phyloP scores from a whole-genome alignment of 495 filamentous ascomycete species.

The Penicillium robsamsonii region DNA sequence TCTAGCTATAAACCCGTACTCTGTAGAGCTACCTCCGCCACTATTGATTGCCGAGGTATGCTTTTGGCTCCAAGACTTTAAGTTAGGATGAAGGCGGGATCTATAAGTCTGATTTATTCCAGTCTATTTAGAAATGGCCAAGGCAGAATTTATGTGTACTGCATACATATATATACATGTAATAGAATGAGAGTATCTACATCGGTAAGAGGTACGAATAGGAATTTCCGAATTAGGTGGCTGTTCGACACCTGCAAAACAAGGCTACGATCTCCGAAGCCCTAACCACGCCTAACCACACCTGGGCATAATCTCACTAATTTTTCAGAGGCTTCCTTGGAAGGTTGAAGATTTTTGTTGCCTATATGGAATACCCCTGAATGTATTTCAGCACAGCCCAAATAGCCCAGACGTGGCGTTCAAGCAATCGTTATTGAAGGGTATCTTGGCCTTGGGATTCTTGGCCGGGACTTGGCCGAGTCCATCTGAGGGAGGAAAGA shows the following conservation, averaged over 20 bases:
- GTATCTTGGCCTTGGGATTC: neutral
- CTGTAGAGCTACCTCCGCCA: neutral
- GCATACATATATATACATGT: too few relatives aligned
- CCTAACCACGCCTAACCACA: neutral
- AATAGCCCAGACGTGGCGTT: neutral
- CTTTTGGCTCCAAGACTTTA: constrained; percentile 40
- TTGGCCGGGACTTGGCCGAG: neutral
- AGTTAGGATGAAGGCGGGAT: neutral
- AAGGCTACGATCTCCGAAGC: neutral
- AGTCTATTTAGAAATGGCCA: neutral
- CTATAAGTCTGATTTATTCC: neutral
- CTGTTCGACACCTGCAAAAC: neutral
- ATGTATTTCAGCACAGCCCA: neutral
- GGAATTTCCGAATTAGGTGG: neutral
- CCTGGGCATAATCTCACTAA: neutral
- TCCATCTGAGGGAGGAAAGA: neutral
- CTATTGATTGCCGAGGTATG: constrained; percentile 30
- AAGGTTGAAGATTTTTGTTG: neutral
- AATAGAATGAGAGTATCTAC: neutral
- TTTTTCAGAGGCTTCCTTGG: neutral
- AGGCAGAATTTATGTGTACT: neutral
- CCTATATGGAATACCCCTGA: neutral
- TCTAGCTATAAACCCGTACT: neutral
- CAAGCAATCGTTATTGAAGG: neutral
- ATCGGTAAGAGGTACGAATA: neutral